Evolutionary conservation across 192 early-diverging fungal genomes (phyloP), one percentile per base, ranked within the genome.

Genomic region (Irineochytrium annulatum): DNA sequence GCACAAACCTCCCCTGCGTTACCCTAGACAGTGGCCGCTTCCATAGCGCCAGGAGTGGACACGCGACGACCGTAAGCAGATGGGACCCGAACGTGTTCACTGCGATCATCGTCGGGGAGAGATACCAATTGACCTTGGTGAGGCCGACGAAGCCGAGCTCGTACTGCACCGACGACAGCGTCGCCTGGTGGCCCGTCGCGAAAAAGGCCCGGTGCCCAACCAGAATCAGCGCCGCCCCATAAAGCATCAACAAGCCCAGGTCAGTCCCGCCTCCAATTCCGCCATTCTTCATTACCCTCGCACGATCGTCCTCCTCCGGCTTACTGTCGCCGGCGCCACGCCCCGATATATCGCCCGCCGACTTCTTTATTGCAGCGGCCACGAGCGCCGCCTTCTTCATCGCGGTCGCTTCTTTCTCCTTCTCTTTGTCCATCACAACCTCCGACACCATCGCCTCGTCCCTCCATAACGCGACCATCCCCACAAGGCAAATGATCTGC

Each of bases 171-270:
- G 90, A 88, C 5, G 89, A 78, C 45, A 97, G 72, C 3, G 87
- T 92, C 51, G 85, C 81, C 70, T 98, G 96, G 66, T 98, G 96
- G 8, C 91, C 93, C 1, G 94, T 95, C 11, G 86, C 73, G 76
- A 96, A 98, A 64, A 89, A 98, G 8, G 80, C 70, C 22, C 78
- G 72, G 43, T 78, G 82, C 13, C 67, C 70, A 24, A 69, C 20
- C 13, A 79, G 35, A 37, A 71, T 37, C 6, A 78, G 62, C 48
- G 87, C 67, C 16, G 85, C 60, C 3, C 43, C 31, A 34, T 57
- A 55, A 17, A 81, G 73, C 43, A 82, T 59, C 32, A 85, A 44
- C 0, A 74, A 63, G 39, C 76, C 57, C n/a, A 69, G 43, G 19
- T 32, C 33, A 20, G 34, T 30, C 6, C 22, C n/a, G 2, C 16